Base-by-base conservation (phyloP, 1,139 yeast species). In the Zygosaccharomyces sapae region DNA sequence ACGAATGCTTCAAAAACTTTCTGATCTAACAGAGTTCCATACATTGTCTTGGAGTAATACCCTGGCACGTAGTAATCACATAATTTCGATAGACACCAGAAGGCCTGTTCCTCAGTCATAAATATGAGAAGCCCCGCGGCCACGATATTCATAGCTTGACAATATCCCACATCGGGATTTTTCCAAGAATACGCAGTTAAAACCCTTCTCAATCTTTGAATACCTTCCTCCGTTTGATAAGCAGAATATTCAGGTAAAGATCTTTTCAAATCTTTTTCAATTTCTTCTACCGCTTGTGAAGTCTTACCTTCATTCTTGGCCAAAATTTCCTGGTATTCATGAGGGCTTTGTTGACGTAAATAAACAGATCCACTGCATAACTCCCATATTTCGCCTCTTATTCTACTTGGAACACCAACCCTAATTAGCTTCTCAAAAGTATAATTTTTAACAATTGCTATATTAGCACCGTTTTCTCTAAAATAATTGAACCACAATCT, bases 71-170 rank as follows among this genome's bases (percentile, higher is more conserved):
- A 77, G 38, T 81, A 75, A 52, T 89, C 96, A 70, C 97, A 89
- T 3, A 94, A 68, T n/a, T 79, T 77, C 49, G 83, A 79, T 50
- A 94, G 72, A 49, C 94, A 79, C 97, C 97, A 94, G 63, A 89
- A 94, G 0, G 97, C 97, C 67, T 94, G 98, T 55, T 92, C 98
- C 66, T 94, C 98, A 6, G 95, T 85, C 85, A 89, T 90, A 66
- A 85, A 90, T 46, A 94, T 92, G 51, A 94, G 73, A 46, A 94
- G 70, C 0, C 96, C 97, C 0, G 99, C 99, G 1, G 84, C 87
- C 5, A 94, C 97, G 49, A 94, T 94, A 65, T 94, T 94, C 99
- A 94, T 94, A 1, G 98, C 98, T 65, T 94, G 98, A 65, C 99
- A 94, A 67, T 94, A 94, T 0, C 99, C 99, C 19, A 94, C 88